These are phyloP conservation scores for Orobanche coerulescens DNA, from an alignment of 257 asterid species.

Conservation along the genomic window DNA sequence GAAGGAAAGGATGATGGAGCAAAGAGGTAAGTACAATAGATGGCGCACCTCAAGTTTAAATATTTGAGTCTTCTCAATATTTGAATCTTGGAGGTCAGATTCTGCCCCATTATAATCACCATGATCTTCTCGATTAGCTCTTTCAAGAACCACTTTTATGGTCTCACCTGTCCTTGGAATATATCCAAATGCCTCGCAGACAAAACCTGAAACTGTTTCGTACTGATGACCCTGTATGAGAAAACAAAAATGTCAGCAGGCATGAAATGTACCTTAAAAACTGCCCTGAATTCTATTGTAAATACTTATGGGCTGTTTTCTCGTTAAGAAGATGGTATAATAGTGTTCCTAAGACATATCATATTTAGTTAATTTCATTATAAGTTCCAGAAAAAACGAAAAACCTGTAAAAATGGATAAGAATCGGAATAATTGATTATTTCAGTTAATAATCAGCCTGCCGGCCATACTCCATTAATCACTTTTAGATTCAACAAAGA, in stretches of 20 bases:
- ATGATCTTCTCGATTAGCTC: conserved; percentile 57
- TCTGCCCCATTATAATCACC: conserved; percentile 51
- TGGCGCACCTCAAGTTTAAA: conserved; percentile 82
- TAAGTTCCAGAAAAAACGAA: not conserved
- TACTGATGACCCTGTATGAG: conserved; percentile 81
- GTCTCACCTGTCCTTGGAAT: conserved; percentile 97
- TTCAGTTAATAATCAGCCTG: not conserved
- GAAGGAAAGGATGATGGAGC: not conserved
- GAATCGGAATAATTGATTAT: no score
- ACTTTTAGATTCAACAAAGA: not conserved
- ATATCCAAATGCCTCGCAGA: conserved; percentile 96
- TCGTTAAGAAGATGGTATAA: not conserved
- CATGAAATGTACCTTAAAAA: conserved; percentile 11
- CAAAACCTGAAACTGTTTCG: conserved; percentile 94
- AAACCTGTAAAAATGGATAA: not conserved
- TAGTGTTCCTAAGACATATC: not conserved
- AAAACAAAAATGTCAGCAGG: conserved; percentile 18
- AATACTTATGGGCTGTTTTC: conserved; percentile 3
- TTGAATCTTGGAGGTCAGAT: conserved; percentile 52
- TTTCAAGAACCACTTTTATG: conserved; percentile 74
- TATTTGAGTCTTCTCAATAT: conserved; percentile 55
- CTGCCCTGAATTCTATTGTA: not conserved
- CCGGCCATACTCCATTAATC: not conserved
- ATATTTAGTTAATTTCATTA: not conserved
- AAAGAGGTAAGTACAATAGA: not conserved